Base-by-base conservation (phyloP, 345 rosid species). In the Hibiscus trionum region DNA sequence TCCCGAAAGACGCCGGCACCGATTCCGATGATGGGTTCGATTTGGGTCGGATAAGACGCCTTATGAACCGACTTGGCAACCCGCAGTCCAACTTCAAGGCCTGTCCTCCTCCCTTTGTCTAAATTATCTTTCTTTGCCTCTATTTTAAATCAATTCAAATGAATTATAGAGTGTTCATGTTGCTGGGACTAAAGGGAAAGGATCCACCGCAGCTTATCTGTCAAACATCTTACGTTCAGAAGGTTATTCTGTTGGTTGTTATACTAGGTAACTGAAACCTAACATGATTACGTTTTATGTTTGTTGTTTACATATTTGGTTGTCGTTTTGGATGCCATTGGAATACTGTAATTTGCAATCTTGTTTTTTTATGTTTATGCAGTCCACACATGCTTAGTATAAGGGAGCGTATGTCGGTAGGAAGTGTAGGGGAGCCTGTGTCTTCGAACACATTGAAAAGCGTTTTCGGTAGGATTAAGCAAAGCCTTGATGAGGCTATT, bases 161-260 rank as follows among this genome's bases (percentile, higher is more conserved):
- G 1, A 67, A 67, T 49, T 49, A 49, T 15, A 91, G 97, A 80
- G 85, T 10, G 76, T 95, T 80, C 99, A 95, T 74, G 84, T 95
- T 59, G 94, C 98, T 64, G 99, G 99, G 71, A 95, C 97, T 1
- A 92, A 95, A 72, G 99, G 97, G 65, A 95, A 92, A 85, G 97
- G 98, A 15, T 95, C 97, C 29, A 92, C 98, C 7, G 88, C 94
- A 55, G 93, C 99, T 58, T 90, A 84, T 78, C 76, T 95, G 42
- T 89, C 97, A 2, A 95, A 82, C 74, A 89, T 95, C 57, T 80
- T 95, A 60, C 78, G 86, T 42, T 83, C 88, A 1, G 88, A 86
- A 83, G 99, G 93, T 12, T 90, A 88, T 71, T 75, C 81, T 1
- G 96, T 90, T 79, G 97, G 96, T 71, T 90, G 88, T 76, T 95